Percentiles rank a stretch among this genome's conserved stretches.
Conservation (phyloP, 1,284 basidiomycete species). For the Exobasidium rhododendri region DNA sequence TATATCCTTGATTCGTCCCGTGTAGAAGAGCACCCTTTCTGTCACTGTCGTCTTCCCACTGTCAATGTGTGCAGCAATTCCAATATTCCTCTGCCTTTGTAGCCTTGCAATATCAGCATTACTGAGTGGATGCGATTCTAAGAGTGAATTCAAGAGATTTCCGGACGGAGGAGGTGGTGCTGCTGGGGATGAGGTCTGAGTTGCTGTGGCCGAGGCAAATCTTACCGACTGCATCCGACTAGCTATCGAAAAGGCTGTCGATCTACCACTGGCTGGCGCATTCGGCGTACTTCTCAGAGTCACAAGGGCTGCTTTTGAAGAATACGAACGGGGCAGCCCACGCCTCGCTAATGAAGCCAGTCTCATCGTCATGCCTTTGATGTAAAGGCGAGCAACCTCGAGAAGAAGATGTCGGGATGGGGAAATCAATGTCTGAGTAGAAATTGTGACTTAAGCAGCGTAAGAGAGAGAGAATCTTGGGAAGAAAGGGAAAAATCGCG, state of each 20-base stretch:
- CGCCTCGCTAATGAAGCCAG: not conserved
- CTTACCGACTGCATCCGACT: slow-evolving; percentile 1
- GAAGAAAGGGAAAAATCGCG: too few relatives aligned
- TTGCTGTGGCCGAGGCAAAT: slow-evolving; percentile 5
- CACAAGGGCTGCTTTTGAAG: not conserved
- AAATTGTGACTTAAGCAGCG: too few relatives aligned
- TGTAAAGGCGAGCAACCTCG: too few relatives aligned
- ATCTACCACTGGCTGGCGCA: not conserved
- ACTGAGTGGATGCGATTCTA: slow-evolving; percentile 18
- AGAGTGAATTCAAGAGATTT: not conserved
- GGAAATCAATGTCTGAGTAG: too few relatives aligned
- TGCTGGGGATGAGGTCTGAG: not conserved
- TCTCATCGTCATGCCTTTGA: not conserved
- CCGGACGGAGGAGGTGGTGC: not conserved
- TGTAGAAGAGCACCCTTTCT: slow-evolving; percentile 95
- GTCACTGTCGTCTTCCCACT: slow-evolving; percentile 98
- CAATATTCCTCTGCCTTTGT: slow-evolving; percentile 56
- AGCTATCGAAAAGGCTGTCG: not conserved
- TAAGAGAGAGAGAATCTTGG: too few relatives aligned
- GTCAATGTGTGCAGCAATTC: slow-evolving; percentile 63
- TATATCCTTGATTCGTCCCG: slow-evolving; percentile 90
- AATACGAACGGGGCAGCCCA: not conserved
- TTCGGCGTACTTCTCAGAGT: not conserved
- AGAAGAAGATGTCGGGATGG: too few relatives aligned
- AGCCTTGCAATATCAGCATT: slow-evolving; percentile 50